Percentiles rank a stretch among this genome's conserved stretches.
Conservation (phyloP, 139 green algal genomes). For the Auxenochlorella protothecoides region DNA sequence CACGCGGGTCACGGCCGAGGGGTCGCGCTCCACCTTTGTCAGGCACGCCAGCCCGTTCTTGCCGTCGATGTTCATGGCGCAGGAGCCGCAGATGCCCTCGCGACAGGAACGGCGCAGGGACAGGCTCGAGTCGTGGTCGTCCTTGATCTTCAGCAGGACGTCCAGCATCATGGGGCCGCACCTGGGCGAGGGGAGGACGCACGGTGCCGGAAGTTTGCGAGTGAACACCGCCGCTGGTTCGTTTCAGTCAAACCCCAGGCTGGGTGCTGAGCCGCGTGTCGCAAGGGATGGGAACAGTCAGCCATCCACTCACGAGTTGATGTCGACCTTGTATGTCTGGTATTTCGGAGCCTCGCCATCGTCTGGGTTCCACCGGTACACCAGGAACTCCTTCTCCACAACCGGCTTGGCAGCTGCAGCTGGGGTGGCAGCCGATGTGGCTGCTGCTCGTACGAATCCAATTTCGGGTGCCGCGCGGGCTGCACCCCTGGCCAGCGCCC, state of each 20-base stretch:
- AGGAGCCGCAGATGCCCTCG: slow-evolving; percentile 97
- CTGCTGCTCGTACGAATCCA: not conserved
- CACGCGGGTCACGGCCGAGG: slow-evolving; percentile 54
- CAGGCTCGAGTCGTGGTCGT: slow-evolving; percentile 88
- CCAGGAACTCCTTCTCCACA: slow-evolving; percentile 72
- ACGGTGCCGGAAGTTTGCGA: not conserved
- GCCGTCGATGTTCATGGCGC: slow-evolving; percentile 98
- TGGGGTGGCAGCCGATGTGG: slow-evolving; percentile 2
- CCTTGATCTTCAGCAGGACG: slow-evolving; percentile 98
- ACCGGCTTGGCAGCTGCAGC: slow-evolving; percentile 27
- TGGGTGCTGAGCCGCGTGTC: too few relatives aligned
- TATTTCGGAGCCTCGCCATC: slow-evolving; percentile 68
- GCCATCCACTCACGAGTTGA: slow-evolving; percentile 48
- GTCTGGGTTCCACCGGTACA: slow-evolving; percentile 93
- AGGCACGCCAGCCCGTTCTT: slow-evolving; percentile 94
- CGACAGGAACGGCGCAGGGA: slow-evolving; percentile 87
- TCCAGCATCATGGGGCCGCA: slow-evolving; percentile 98
- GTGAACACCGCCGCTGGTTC: not conserved
- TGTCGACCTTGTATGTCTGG: slow-evolving; percentile 86
- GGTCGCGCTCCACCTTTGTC: slow-evolving; percentile 59
- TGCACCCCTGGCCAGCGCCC: not conserved
- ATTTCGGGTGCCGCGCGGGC: not conserved
- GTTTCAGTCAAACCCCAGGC: not conserved
- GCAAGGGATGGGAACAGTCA: too few relatives aligned
- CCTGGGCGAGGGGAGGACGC: slow-evolving; percentile 25